A percentile compares a stretch with the other conserved stretches of the same genome.
These are phyloP conservation scores for Candida chauliodis DNA, from an alignment of 805 yeast genomes.

Conservation along the genomic window DNA sequence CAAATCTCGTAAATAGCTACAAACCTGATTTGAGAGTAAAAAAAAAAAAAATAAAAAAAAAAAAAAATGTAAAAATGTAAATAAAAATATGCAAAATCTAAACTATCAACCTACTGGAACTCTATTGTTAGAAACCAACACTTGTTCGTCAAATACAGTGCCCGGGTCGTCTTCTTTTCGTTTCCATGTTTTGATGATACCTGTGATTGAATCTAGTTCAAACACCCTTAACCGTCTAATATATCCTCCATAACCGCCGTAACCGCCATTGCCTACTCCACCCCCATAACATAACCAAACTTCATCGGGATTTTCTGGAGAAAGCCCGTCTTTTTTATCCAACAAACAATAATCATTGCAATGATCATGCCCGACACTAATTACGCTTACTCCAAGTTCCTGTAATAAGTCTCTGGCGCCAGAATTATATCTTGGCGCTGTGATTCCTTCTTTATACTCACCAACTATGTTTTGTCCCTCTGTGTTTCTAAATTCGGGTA, in stretches of 20 bases:
- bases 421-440: slow-evolving; percentile 72
- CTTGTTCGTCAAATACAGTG: slow-evolving; percentile 46
- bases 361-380: slow-evolving; percentile 92
- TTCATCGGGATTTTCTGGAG: slow-evolving; percentile 22
- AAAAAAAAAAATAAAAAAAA: no score
- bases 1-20: not conserved
- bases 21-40: not conserved
- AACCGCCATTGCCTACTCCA: slow-evolving; percentile 91
- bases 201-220: slow-evolving; percentile 53
- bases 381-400: slow-evolving; percentile 67
- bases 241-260: slow-evolving; percentile 88
- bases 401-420: slow-evolving; percentile 60
- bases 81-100: not conserved
- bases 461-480: slow-evolving; percentile 53
- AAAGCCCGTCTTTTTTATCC: slow-evolving; percentile 37
- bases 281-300: slow-evolving; percentile 95
- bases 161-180: slow-evolving; percentile 54
- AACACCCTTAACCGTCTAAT: slow-evolving; percentile 74
- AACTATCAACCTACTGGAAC: slow-evolving; percentile 11
- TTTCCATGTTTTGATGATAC: slow-evolving; percentile 66
- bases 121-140: slow-evolving; percentile 44
- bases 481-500: slow-evolving; percentile 72
- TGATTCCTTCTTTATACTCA: slow-evolving; percentile 61
- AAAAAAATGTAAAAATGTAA: no score
- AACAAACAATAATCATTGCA: slow-evolving; percentile 85